A percentile compares a stretch with the other conserved stretches of the same genome.
Evolutionary conservation across 1,284 basidiomycete species (phyloP).

Genomic region (Ceratobasidium sp.): DNA sequence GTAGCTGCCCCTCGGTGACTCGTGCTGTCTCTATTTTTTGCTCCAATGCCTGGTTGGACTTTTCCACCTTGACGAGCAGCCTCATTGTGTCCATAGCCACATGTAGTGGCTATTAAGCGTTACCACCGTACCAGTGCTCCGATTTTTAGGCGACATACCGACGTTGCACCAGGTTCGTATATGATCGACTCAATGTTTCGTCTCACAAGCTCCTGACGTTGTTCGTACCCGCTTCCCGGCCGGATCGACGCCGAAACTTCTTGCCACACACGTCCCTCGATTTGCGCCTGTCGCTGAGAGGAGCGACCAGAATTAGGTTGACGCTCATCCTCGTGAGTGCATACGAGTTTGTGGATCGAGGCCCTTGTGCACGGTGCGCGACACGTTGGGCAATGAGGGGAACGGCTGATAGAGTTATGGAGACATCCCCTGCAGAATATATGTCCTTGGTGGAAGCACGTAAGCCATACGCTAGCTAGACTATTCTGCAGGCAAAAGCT

Average conservation of each 20-base stretch:
- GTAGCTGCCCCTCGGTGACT: not conserved
- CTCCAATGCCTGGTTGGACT: not conserved
- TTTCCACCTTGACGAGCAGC: not conserved
- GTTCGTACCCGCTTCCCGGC: not conserved
- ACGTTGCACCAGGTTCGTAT: no score
- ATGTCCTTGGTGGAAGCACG: not conserved
- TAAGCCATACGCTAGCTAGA: not conserved
- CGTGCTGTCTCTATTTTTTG: not conserved
- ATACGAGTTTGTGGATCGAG: conserved; percentile 4
- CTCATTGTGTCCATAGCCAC: not conserved
- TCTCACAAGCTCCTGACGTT: not conserved
- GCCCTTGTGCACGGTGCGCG: not conserved
- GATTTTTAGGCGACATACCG: not conserved
- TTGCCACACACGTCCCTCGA: not conserved
- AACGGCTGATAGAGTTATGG: not conserved
- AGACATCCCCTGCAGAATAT: conserved; percentile 2
- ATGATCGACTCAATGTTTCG: not conserved
- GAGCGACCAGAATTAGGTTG: not conserved
- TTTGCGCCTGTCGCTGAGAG: not conserved
- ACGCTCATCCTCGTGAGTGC: not conserved
- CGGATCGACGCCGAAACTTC: not conserved
- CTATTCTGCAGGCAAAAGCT: not conserved
- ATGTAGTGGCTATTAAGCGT: not conserved
- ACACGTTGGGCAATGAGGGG: not conserved
- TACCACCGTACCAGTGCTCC: no score